Evolutionary conservation across 169 alveolate genomes (phyloP).

Genomic region (Eimeria praecox): DNA sequence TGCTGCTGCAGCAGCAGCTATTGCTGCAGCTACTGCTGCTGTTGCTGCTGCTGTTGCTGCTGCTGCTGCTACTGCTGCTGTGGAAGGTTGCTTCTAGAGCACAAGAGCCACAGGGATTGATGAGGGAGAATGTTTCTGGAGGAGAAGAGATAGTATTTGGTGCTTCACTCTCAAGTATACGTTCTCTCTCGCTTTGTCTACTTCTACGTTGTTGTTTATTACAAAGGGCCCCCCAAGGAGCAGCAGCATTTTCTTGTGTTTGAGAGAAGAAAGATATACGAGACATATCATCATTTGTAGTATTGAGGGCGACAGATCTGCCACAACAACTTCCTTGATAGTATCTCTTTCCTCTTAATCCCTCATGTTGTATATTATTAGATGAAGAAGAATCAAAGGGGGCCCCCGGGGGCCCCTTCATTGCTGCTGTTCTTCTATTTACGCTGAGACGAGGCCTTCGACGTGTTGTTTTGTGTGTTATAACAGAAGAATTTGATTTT

Average conservation of each 20-base stretch:
- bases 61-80: constrained; percentile 12
- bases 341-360: neutral
- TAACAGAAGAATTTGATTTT: neutral
- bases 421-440: neutral
- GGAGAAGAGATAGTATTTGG: neutral
- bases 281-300: no score
- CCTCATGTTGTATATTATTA: neutral
- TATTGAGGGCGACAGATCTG: no score
- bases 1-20: neutral
- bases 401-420: constrained; percentile 22
- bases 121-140: neutral
- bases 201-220: neutral
- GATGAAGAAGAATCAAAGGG: neutral
- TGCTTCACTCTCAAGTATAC: neutral
- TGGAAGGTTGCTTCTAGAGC: no score
- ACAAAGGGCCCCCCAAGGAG: neutral
- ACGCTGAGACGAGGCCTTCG: neutral
- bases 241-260: neutral
- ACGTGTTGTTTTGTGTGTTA: neutral
- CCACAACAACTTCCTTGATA: neutral
- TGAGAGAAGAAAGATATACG: no score
- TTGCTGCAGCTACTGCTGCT: neutral
- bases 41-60: neutral
- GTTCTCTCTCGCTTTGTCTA: neutral
- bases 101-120: neutral